Evolutionary conservation across 164 flowering plant species (phyloP).

Genomic region (Cinnamomum chago): DNA sequence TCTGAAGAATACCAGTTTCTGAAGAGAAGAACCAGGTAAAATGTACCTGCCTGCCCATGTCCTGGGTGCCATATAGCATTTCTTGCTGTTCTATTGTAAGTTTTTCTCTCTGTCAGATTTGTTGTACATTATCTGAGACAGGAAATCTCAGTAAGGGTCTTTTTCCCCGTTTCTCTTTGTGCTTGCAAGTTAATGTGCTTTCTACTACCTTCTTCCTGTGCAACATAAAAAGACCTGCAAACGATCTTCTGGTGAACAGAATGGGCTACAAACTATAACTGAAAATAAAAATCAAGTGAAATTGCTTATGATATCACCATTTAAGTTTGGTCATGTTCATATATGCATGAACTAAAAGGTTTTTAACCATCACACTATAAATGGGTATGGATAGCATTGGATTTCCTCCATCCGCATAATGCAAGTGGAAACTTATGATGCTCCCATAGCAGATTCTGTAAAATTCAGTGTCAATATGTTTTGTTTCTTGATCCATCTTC

Average conservation of each 20-base stretch:
- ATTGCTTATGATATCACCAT: not conserved
- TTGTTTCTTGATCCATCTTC: not conserved
- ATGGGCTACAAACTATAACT: not conserved
- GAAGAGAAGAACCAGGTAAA: constrained; percentile 23
- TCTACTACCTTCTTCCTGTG: not conserved
- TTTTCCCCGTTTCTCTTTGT: constrained; percentile 1
- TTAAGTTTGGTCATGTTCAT: not conserved
- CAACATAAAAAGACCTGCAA: not conserved
- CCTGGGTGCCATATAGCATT: constrained; percentile 7
- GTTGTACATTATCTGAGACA: constrained; percentile 15
- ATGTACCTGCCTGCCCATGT: constrained; percentile 7
- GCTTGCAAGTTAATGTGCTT: constrained; percentile 1
- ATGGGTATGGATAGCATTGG: not conserved
- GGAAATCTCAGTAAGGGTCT: constrained; percentile 14
- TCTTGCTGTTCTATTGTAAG: constrained; percentile 12
- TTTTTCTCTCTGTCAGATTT: constrained; percentile 1
- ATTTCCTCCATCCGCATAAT: not conserved
- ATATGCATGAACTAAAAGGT: not conserved
- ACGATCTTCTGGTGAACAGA: not conserved
- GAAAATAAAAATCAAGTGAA: not conserved
- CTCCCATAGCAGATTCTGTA: too few species aligned
- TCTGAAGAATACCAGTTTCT: constrained; percentile 18
- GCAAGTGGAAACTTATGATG: not conserved
- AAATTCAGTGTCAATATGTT: not conserved
- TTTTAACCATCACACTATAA: too few species aligned